Percentiles rank a stretch among this genome's conserved stretches.
Conservation (phyloP, 306 rosid genomes). For the Sechiopsis laciniata region DNA sequence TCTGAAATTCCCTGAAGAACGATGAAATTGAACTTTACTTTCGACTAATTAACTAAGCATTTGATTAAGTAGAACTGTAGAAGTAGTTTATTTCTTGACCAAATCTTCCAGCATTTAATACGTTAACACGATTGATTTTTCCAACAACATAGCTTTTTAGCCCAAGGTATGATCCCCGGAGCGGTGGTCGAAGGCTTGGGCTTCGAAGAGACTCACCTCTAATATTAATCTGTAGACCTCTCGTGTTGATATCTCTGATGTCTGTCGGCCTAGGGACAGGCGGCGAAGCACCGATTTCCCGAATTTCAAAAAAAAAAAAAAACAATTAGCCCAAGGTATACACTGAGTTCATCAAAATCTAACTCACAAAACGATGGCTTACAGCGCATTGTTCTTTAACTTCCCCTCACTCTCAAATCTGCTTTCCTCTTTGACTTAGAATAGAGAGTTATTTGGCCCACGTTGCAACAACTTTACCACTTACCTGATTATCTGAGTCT, state of each 20-base stretch:
- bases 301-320: no score
- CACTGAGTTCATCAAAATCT: neutral
- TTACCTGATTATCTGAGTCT: neutral
- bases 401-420: neutral
- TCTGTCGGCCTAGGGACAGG: no score
- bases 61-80: neutral
- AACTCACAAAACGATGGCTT: neutral
- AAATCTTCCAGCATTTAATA: neutral
- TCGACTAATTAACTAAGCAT: neutral
- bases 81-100: neutral
- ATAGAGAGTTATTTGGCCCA: slow-evolving; percentile 11
- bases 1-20: neutral
- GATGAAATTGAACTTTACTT: neutral
- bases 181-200: no score
- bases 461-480: slow-evolving; percentile 9
- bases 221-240: no score
- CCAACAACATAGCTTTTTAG: no score
- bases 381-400: neutral
- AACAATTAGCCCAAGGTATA: neutral
- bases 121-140: no score
- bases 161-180: no score
- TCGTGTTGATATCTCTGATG: no score
- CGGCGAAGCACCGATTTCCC: no score
- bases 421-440: neutral
- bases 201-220: no score